Conservation (phyloP, 305 asterid genomes). For the Plantago coronopus region DNA sequence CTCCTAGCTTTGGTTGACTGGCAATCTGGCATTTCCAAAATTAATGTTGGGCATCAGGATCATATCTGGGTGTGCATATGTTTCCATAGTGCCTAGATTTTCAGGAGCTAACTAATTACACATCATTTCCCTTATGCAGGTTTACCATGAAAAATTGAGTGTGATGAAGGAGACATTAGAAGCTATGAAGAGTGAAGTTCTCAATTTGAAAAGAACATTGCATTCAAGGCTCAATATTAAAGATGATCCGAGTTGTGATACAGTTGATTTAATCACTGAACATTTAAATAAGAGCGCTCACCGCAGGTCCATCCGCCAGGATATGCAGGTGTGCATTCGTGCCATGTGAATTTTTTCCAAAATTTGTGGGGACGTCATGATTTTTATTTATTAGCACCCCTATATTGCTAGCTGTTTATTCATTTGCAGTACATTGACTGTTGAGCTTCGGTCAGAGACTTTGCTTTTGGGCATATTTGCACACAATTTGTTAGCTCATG, state of each 20-base stretch:
- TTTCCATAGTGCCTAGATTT: background rate
- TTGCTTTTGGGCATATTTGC: background rate
- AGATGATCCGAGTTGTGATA: constrained; percentile 46
- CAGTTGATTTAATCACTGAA: constrained; percentile 47
- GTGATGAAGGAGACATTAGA: constrained; percentile 56
- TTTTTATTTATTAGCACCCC: constrained; percentile 17
- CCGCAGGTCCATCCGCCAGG: constrained; percentile 47
- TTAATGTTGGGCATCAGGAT: background rate
- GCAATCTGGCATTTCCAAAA: background rate
- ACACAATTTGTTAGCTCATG: background rate
- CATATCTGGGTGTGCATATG: background rate
- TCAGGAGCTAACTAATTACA: background rate
- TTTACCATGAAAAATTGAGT: constrained; percentile 39
- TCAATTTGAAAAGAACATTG: constrained; percentile 43
- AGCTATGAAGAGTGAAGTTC: constrained; percentile 47
- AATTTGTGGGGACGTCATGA: constrained; percentile 14
- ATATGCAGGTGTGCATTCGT: constrained; percentile 62
- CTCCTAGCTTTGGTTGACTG: no score
- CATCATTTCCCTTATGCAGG: constrained; percentile 29
- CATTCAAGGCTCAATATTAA: constrained; percentile 51
- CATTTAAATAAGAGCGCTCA: constrained; percentile 50
- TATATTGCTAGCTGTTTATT: constrained; percentile 10
- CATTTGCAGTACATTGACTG: constrained; percentile 15
- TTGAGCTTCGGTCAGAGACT: constrained; percentile 10
- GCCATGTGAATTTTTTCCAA: constrained; percentile 8